Conservation (phyloP, 208 protist species). For the Crithidia mellificae region DNA sequence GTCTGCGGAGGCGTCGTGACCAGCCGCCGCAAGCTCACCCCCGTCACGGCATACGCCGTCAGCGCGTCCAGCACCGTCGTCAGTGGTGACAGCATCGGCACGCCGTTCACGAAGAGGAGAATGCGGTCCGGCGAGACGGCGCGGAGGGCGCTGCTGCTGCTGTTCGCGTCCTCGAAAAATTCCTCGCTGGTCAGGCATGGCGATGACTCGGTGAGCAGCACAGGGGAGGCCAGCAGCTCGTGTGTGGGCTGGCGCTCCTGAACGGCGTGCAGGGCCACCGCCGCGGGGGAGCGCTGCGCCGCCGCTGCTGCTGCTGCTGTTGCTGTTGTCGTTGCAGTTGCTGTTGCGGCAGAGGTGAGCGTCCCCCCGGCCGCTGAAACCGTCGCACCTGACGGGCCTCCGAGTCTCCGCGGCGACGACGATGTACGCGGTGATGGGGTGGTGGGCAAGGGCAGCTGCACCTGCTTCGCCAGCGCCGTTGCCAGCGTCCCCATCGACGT, state of each 20-base stretch:
- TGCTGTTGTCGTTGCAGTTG: no score
- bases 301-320: not conserved
- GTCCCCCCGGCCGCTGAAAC: no score
- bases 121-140: slow-evolving; percentile 28
- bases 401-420: not conserved
- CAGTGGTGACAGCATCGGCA: slow-evolving; percentile 41
- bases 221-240: not conserved
- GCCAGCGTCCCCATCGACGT: slow-evolving; percentile 26
- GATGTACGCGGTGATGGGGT: not conserved
- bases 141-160: not conserved
- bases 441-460: slow-evolving; percentile 1
- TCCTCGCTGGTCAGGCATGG: slow-evolving; percentile 9
- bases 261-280: slow-evolving; percentile 5
- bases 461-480: slow-evolving; percentile 25
- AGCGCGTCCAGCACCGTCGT: slow-evolving; percentile 48
- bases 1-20: slow-evolving; percentile 15
- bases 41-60: slow-evolving; percentile 26
- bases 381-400: no score
- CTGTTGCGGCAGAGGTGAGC: no score
- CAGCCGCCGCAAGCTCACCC: slow-evolving; percentile 32
- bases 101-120: slow-evolving; percentile 45
- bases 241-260: slow-evolving; percentile 2
- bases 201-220: not conserved
- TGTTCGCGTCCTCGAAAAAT: slow-evolving; percentile 8
- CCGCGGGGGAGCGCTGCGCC: not conserved